phyloP scores from a whole-genome alignment of 2,329 filamentous ascomycete species.

The Cladophialophora chaetospira region DNA sequence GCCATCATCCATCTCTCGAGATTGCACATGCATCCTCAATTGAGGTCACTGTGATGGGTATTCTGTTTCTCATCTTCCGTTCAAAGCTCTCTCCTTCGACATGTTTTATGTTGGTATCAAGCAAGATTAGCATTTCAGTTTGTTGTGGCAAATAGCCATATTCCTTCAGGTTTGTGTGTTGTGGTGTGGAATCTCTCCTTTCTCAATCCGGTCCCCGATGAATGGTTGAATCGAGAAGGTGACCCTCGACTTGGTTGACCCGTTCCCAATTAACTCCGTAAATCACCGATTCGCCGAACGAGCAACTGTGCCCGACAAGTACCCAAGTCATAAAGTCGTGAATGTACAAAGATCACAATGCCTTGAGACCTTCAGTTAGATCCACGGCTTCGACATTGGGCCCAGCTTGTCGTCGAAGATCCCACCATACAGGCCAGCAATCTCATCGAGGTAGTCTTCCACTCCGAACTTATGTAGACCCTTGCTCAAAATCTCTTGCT shows the following conservation, averaged over 20 bases:
- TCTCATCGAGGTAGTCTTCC: constrained; percentile 81
- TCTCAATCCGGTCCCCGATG: not conserved
- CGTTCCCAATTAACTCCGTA: constrained; percentile 4
- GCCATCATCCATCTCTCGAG: not conserved
- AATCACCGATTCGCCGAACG: constrained; percentile 14
- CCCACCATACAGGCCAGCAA: constrained; percentile 67
- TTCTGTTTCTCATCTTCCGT: not conserved
- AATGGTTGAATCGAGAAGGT: not conserved
- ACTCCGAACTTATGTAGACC: constrained; percentile 74
- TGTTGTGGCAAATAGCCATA: not conserved
- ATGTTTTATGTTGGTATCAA: not conserved
- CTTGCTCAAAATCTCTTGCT: constrained; percentile 66
- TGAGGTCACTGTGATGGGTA: not conserved
- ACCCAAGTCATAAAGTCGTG: constrained; percentile 17
- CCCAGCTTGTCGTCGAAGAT: constrained; percentile 57
- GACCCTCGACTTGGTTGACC: not conserved
- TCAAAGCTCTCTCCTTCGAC: not conserved
- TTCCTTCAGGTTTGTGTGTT: constrained; percentile 1
- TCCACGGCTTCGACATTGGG: constrained; percentile 43
- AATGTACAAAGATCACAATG: constrained; percentile 3
- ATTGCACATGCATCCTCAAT: not conserved
- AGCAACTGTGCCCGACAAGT: constrained; percentile 2
- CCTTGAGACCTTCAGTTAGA: constrained; percentile 34
- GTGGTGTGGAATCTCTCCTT: not conserved
- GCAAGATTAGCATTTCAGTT: constrained; percentile 21